Percentiles rank a stretch among this genome's conserved stretches.
phyloP scores from a whole-genome alignment of 345 rosid species.

The Physaria fendleri region DNA sequence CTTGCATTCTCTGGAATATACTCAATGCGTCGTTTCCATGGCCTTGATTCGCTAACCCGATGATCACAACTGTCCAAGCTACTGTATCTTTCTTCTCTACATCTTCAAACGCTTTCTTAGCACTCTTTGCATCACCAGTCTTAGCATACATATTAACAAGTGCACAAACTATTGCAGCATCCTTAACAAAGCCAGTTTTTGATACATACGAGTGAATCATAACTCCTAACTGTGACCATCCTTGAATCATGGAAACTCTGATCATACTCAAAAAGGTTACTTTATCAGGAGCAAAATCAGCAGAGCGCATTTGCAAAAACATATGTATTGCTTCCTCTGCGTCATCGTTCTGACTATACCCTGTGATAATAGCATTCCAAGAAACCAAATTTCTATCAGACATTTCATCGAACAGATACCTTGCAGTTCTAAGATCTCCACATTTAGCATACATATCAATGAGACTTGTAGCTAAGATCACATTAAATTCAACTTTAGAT shows the following conservation, averaged over 20 bases:
- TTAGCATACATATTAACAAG: constrained; percentile 33
- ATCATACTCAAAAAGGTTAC: constrained; percentile 39
- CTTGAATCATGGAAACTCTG: constrained; percentile 31
- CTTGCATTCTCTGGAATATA: constrained; percentile 38
- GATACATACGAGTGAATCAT: constrained; percentile 19
- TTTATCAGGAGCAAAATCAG: constrained; percentile 29
- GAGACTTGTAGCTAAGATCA: constrained; percentile 34
- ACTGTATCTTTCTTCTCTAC: constrained; percentile 34
- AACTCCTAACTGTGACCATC: constrained; percentile 29
- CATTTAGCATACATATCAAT: constrained; percentile 39
- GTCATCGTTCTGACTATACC: constrained; percentile 32
- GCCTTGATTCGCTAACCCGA: constrained; percentile 52
- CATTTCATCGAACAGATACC: constrained; percentile 41
- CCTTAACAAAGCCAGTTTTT: constrained; percentile 23
- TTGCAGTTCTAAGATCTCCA: constrained; percentile 33
- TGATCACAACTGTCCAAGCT: constrained; percentile 48
- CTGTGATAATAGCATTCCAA: constrained; percentile 42
- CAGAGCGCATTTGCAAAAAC: constrained; percentile 28
- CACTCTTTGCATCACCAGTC: constrained; percentile 25
- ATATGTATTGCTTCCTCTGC: constrained; percentile 29
- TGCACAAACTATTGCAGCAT: constrained; percentile 26
- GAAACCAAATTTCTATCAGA: constrained; percentile 37
- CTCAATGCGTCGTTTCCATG: constrained; percentile 41
- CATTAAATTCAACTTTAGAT: constrained; percentile 9
- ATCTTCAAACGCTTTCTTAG: constrained; percentile 1